Percentiles rank a stretch among this genome's conserved stretches.
phyloP scores from a whole-genome alignment of 2,329 filamentous ascomycete genomes.

The Aspergillus versicolor region DNA sequence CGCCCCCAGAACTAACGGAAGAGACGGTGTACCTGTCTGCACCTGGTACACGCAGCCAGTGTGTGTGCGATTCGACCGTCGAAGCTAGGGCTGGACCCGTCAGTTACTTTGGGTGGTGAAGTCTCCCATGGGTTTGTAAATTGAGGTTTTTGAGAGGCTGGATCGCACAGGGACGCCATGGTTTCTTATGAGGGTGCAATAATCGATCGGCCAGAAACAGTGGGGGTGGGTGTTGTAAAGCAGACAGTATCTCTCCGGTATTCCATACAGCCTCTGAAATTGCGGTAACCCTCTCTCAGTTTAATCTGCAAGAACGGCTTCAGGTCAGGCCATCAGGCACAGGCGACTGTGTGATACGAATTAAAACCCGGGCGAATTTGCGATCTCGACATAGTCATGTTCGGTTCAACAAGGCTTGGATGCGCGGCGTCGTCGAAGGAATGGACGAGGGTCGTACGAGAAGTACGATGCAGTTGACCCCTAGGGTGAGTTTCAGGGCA shows the following conservation, averaged over 20 bases:
- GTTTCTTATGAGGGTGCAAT: constrained; percentile 7
- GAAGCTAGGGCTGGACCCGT: constrained; percentile 29
- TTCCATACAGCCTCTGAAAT: constrained; percentile 15
- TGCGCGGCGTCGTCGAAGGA: constrained; percentile 10
- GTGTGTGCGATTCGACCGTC: constrained; percentile 47
- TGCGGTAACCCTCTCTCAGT: background rate
- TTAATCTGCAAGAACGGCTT: background rate
- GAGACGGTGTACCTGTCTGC: constrained; percentile 45
- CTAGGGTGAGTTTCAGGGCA: background rate
- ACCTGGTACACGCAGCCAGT: constrained; percentile 50
- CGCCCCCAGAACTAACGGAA: background rate
- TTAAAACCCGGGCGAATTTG: constrained; percentile 13
- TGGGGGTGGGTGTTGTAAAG: background rate
- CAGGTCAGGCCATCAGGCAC: constrained; percentile 9
- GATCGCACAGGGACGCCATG: constrained; percentile 23
- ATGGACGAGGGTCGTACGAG: constrained; percentile 11
- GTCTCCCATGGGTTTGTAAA: constrained; percentile 29
- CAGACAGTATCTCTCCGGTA: constrained; percentile 2
- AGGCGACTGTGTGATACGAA: constrained; percentile 13
- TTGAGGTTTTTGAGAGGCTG: constrained; percentile 18
- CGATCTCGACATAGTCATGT: constrained; percentile 25
- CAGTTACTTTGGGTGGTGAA: constrained; percentile 27
- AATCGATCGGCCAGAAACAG: constrained; percentile 7
- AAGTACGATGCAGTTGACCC: constrained; percentile 7
- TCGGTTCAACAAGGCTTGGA: constrained; percentile 12